phyloP scores from a whole-genome alignment of 2,329 filamentous ascomycete species.

The Cryphonectria carpinicola region DNA sequence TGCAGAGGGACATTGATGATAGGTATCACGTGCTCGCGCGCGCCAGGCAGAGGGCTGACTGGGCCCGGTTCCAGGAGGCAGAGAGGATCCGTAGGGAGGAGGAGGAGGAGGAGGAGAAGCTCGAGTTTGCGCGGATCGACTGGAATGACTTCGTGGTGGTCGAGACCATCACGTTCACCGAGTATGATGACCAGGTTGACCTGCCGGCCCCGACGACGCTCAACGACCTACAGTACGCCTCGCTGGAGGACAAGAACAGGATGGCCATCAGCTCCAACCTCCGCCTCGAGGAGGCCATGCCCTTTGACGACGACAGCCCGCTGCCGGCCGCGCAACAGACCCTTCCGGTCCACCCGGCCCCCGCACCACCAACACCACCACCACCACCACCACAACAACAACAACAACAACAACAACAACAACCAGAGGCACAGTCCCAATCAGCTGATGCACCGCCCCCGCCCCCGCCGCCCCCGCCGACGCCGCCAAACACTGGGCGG shows the following conservation, averaged over 20 bases:
- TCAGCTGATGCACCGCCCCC: conserved; percentile 23
- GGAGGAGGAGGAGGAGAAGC: conserved; percentile 78
- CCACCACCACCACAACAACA: conserved; percentile 36
- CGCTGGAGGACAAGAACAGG: conserved; percentile 91
- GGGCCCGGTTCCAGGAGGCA: conserved; percentile 79
- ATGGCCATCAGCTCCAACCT: conserved; percentile 81
- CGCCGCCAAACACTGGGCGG: conserved; percentile 40
- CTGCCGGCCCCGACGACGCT: conserved; percentile 88
- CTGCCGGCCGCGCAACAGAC: conserved; percentile 41
- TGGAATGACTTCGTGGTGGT: conserved; percentile 98
- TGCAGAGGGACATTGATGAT: conserved; percentile 76
- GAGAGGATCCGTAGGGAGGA: conserved; percentile 91
- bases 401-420: conserved; percentile 32
- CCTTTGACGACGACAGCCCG: conserved; percentile 67
- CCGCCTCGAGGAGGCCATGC: conserved; percentile 94
- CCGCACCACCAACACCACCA: conserved; percentile 40
- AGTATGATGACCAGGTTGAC: conserved; percentile 82
- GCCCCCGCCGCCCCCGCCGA: conserved; percentile 39
- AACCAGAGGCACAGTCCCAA: conserved; percentile 35
- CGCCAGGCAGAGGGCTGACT: conserved; percentile 85
- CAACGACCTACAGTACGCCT: conserved; percentile 90
- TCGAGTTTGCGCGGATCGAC: conserved; percentile 82
- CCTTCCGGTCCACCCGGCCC: conserved; percentile 50
- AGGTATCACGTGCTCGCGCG: conserved; percentile 79
- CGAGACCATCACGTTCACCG: conserved; percentile 90